Base-by-base conservation (phyloP, 495 filamentous ascomycete genomes). In the Paragyromitra xinjiangensis region DNA sequence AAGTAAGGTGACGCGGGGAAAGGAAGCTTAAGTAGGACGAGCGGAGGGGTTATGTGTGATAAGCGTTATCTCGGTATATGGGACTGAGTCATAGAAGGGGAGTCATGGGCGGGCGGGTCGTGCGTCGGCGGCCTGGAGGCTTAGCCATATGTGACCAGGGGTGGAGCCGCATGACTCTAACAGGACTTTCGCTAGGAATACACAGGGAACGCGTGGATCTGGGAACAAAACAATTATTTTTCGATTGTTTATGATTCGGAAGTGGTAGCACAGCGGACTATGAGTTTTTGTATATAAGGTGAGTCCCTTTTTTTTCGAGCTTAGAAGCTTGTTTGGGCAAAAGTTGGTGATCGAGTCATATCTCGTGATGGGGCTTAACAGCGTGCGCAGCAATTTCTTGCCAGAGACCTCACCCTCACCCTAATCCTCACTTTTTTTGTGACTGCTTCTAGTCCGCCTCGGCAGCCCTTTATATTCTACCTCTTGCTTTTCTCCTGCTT, bases 1-100 rank as follows among this genome's bases (percentile, higher is more conserved):
- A 73, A 66, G 68, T 65, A 73, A 77, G 74, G 74, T 77, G 74
- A 77, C 74, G 73, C 68, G 68, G 69, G 50, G 61, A 29, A 58
- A 26, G 40, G 42, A 45, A 73, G 61, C 51, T 75, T 75, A 75
- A 75, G 73, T 75, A 75, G 51, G 45, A 16, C 24, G 53, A 11
- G 11, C 44, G 44, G 39, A 34, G 53, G 58, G 29, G 40, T 26
- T 70, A 44, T 6, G 37, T 11, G 22, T 58, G 68, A 71, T 71
- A 71, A 71, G 56, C 56, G 44, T 50, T 71, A 71, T 70, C 68
- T 48, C 42, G 42, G 42, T 22, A 50, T 44, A 24, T 24, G 68
- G 14, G 9, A 62, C 42, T 71, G 68, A 71, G 56, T 71, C 68
- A 71, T 22, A 62, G 44, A 22, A 39, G 39, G 22, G 53, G 68